Conservation (phyloP, 2,329 filamentous ascomycete genomes). For the Hypoxylon sp. region DNA sequence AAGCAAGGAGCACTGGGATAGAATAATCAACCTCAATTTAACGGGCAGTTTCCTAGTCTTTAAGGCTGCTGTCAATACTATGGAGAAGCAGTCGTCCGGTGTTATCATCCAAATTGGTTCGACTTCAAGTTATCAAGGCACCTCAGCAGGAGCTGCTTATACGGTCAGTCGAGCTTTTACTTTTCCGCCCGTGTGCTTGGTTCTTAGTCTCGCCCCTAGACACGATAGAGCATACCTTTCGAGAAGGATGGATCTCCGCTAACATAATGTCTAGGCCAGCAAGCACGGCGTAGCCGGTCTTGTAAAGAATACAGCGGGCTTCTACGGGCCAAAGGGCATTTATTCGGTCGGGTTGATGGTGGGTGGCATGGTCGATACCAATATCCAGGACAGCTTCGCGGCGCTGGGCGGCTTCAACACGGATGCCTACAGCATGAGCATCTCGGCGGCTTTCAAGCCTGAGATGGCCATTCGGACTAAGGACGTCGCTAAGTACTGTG, state of each 20-base stretch:
- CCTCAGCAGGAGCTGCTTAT: conserved; percentile 58
- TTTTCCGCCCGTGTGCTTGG: not conserved
- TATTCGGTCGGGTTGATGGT: conserved; percentile 63
- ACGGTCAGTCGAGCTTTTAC: conserved; percentile 28
- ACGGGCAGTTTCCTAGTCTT: conserved; percentile 41
- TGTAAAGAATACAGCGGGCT: conserved; percentile 69
- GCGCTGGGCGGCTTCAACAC: conserved; percentile 51
- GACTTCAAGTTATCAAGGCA: conserved; percentile 27
- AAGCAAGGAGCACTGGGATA: conserved; percentile 63
- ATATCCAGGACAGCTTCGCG: conserved; percentile 62
- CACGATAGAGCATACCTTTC: not conserved
- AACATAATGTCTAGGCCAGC: conserved; percentile 55
- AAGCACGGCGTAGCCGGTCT: conserved; percentile 67
- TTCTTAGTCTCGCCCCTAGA: not conserved
- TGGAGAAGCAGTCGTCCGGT: conserved; percentile 56
- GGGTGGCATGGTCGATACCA: conserved; percentile 65
- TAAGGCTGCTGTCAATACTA: conserved; percentile 60
- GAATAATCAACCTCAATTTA: conserved; percentile 61
- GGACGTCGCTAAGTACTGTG: conserved; percentile 54
- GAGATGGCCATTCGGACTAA: conserved; percentile 51
- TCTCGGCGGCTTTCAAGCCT: conserved; percentile 49
- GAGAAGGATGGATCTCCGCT: not conserved
- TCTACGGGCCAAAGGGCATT: conserved; percentile 67
- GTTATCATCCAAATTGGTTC: conserved; percentile 48
- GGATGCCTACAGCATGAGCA: conserved; percentile 49